Conservation (phyloP, 495 filamentous ascomycete genomes). For the Aspergillus wentii region DNA sequence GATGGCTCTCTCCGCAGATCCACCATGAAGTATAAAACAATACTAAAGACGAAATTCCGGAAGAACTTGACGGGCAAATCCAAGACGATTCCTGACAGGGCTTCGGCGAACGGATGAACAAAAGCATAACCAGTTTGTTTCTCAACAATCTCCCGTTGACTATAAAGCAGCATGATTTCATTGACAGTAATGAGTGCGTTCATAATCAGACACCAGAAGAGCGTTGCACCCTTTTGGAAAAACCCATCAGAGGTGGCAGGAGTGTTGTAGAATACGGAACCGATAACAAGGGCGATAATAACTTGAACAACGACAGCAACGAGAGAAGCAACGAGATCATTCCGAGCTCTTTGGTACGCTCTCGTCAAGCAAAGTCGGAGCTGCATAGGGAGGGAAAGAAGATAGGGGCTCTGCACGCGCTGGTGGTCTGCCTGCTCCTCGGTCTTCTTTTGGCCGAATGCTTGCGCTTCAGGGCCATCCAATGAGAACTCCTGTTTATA, state of each 20-base stretch:
- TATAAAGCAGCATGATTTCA: conserved; percentile 54
- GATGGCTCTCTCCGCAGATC: conserved; percentile 36
- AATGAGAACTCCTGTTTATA: too few species aligned
- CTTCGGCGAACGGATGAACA: conserved; percentile 55
- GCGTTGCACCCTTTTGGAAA: conserved; percentile 54
- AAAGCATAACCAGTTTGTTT: conserved; percentile 59
- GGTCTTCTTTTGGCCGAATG: too few species aligned
- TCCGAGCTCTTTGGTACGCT: too few species aligned
- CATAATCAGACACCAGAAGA: conserved; percentile 81
- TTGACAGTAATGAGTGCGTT: conserved; percentile 43
- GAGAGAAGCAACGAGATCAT: too few species aligned
- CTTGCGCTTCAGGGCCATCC: too few species aligned
- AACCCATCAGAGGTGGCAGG: conserved; percentile 18
- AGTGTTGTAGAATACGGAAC: conserved; percentile 70
- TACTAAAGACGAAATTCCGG: conserved; percentile 37
- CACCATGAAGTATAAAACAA: conserved; percentile 54
- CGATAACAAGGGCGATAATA: too few species aligned
- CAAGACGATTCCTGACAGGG: conserved; percentile 46
- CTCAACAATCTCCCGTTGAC: conserved; percentile 54
- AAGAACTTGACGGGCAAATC: conserved; percentile 51
- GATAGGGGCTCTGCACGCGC: too few species aligned
- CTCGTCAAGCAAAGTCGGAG: too few species aligned
- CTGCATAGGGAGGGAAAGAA: too few species aligned
- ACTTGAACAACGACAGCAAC: too few species aligned
- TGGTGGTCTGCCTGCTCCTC: too few species aligned